Conservation (phyloP, 1,284 basidiomycete genomes). For the Moesziomyces antarcticus region DNA sequence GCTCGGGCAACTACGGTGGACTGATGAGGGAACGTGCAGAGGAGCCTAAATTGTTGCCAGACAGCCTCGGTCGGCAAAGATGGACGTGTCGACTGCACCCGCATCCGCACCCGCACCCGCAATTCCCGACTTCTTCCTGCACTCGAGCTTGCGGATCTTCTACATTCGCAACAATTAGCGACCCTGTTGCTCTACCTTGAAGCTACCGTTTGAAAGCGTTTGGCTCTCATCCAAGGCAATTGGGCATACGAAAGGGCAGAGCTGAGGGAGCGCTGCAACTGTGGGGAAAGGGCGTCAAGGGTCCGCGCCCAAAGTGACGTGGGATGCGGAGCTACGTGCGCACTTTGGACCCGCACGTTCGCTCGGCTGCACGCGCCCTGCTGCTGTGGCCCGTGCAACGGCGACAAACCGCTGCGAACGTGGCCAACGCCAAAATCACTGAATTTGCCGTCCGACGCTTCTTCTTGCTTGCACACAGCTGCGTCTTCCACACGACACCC, state of each 20-base stretch:
- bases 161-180: too few species aligned
- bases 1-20: conserved; percentile 3
- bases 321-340: conserved; percentile 10
- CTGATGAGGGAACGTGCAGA: conserved; percentile 34
- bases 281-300: not conserved
- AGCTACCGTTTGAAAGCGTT: too few species aligned
- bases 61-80: conserved; percentile 16
- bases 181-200: too few species aligned
- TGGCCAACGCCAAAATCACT: conserved; percentile 8
- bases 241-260: too few species aligned
- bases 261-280: not conserved
- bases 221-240: too few species aligned
- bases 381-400: conserved; percentile 17
- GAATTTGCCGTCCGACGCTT: conserved; percentile 30
- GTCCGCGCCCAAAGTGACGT: conserved; percentile 29
- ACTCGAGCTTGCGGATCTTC: too few species aligned
- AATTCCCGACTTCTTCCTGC: not conserved
- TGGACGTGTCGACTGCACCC: conserved; percentile 14
- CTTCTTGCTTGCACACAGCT: not conserved
- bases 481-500: too few species aligned
- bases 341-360: conserved; percentile 26
- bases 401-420: conserved; percentile 23
- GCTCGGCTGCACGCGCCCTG: conserved; percentile 21
- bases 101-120: conserved; percentile 8
- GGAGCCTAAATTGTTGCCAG: conserved; percentile 19